Evolutionary conservation across 345 rosid species (phyloP).

Genomic region (Salix exigua): DNA sequence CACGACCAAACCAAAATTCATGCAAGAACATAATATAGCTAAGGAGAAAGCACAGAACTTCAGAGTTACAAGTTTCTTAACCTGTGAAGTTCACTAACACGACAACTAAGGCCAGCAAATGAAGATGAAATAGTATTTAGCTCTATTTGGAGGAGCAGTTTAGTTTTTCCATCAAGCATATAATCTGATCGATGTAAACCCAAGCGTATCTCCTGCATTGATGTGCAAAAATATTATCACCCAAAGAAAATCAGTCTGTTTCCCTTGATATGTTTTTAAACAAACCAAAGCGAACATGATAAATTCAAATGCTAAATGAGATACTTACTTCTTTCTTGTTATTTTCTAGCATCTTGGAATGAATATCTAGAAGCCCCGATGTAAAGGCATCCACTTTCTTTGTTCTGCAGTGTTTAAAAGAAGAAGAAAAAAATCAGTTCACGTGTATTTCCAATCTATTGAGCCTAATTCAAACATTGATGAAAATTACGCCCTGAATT

Average conservation of each 20-base stretch:
- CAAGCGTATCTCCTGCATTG: constrained; percentile 72
- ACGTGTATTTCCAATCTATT: background rate
- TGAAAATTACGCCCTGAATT: too few species aligned
- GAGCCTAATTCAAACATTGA: too few species aligned
- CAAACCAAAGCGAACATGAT: background rate
- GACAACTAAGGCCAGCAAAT: constrained; percentile 74
- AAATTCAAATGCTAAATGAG: background rate
- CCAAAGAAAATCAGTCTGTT: background rate
- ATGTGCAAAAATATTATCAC: constrained; percentile 15
- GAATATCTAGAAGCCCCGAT: constrained; percentile 87
- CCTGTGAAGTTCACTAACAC: constrained; percentile 87
- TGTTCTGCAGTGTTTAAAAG: constrained; percentile 50
- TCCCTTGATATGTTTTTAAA: background rate
- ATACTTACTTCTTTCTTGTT: constrained; percentile 76
- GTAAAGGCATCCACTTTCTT: constrained; percentile 85
- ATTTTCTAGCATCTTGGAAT: constrained; percentile 76
- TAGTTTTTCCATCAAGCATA: constrained; percentile 93
- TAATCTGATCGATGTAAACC: constrained; percentile 99
- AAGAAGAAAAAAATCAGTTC: background rate
- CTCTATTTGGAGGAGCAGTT: constrained; percentile 89
- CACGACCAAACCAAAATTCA: background rate
- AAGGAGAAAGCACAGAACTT: background rate
- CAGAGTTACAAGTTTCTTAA: constrained; percentile 14
- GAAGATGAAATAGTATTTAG: constrained; percentile 85
- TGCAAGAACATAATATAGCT: background rate